Conservation (phyloP, 495 filamentous ascomycete species). For the Annulohypoxylon stygium region DNA sequence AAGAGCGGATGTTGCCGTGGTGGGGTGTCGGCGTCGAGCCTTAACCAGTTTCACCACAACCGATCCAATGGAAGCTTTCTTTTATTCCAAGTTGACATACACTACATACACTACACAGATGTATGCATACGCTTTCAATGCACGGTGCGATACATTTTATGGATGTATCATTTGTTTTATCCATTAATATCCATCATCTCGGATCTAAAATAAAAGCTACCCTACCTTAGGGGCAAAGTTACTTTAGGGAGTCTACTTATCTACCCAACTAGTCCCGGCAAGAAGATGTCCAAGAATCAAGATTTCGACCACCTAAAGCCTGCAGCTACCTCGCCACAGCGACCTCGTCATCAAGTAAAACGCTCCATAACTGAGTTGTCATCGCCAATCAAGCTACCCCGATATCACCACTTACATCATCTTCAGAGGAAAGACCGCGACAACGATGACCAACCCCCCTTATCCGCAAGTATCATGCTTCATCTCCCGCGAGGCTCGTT, state of each 20-base stretch:
- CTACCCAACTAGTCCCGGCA: not conserved
- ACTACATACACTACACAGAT: conserved; percentile 23
- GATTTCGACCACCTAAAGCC: conserved; percentile 46
- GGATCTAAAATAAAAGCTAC: conserved; percentile 36
- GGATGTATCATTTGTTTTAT: conserved; percentile 13
- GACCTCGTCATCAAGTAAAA: conserved; percentile 62
- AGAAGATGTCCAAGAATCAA: conserved; percentile 57
- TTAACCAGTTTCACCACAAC: conserved; percentile 19
- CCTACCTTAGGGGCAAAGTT: conserved; percentile 23
- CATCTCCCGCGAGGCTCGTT: conserved; percentile 52
- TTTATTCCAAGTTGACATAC: conserved; percentile 22
- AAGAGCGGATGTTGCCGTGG: conserved; percentile 49
- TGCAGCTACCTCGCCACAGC: conserved; percentile 53
- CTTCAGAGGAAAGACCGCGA: conserved; percentile 59
- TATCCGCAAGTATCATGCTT: conserved; percentile 46
- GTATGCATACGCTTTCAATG: conserved; percentile 25
- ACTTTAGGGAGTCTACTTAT: conserved; percentile 11
- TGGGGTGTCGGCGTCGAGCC: conserved; percentile 22
- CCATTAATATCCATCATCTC: conserved; percentile 24
- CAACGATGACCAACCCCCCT: conserved; percentile 52
- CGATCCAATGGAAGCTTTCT: conserved; percentile 35
- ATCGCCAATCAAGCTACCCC: conserved; percentile 60
- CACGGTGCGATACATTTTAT: conserved; percentile 27
- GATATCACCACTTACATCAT: conserved; percentile 58
- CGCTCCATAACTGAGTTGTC: conserved; percentile 66